phyloP scores from a whole-genome alignment of 148 eudicot species.

The Cornus kousa region DNA sequence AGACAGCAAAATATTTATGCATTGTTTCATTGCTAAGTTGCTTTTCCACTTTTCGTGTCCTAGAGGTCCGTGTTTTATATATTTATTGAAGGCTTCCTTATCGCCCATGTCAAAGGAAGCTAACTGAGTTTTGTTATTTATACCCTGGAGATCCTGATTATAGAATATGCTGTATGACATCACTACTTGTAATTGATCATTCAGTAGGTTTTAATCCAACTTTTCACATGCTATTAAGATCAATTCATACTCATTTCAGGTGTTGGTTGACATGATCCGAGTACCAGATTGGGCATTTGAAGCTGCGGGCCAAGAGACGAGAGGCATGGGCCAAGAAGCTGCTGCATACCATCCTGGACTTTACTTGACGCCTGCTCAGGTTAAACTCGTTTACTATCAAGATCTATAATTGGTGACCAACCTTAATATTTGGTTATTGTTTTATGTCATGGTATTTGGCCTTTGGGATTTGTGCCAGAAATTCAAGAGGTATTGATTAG shows the following conservation, averaged over 20 bases:
- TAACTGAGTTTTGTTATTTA: neutral
- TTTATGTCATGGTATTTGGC: neutral
- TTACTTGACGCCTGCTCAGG: slow-evolving; percentile 90
- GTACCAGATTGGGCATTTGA: slow-evolving; percentile 99
- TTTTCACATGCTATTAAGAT: neutral
- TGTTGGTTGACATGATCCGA: slow-evolving; percentile 86
- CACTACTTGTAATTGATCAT: neutral
- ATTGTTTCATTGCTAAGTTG: neutral
- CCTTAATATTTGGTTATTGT: neutral
- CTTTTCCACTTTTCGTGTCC: neutral
- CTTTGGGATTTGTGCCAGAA: neutral
- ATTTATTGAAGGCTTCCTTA: neutral
- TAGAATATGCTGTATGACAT: neutral
- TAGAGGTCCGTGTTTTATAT: neutral
- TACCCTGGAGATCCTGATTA: neutral
- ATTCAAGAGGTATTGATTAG: neutral
- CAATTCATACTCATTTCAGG: slow-evolving; percentile 31
- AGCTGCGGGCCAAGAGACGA: slow-evolving; percentile 94
- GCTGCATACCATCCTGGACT: slow-evolving; percentile 81
- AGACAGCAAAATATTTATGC: neutral
- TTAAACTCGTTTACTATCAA: slow-evolving; percentile 15
- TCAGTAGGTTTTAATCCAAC: neutral
- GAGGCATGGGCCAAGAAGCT: slow-evolving; percentile 94
- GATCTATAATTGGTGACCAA: neutral
- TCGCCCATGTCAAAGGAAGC: neutral